Conservation (phyloP, 768 basidiomycete species). For the Pisolithus orientalis region DNA sequence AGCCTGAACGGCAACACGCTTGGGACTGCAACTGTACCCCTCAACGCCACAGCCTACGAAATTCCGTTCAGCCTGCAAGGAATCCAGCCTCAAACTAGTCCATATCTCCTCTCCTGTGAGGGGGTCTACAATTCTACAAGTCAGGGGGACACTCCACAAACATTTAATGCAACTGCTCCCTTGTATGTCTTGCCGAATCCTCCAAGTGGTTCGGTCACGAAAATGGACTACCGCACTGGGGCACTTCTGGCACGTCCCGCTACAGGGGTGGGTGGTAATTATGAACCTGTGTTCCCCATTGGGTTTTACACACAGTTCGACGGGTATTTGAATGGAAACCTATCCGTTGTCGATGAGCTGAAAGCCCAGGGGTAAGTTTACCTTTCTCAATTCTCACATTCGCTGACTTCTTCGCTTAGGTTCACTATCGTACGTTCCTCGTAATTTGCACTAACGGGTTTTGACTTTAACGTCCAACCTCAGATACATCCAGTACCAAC, state of each 20-base stretch:
- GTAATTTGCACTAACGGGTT: not conserved
- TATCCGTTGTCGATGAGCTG: conserved; percentile 25
- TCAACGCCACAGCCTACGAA: conserved; percentile 46
- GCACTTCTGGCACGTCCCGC: conserved; percentile 47
- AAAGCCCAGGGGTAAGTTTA: conserved; percentile 22
- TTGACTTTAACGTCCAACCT: not conserved
- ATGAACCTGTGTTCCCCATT: conserved; percentile 45
- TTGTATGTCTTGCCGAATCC: conserved; percentile 47
- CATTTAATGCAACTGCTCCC: conserved; percentile 37
- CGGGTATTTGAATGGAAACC: conserved; percentile 17
- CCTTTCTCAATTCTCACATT: conserved; percentile 1
- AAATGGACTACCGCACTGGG: conserved; percentile 57
- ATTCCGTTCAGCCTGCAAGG: conserved; percentile 43
- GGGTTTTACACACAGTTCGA: conserved; percentile 41
- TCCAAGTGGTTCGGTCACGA: conserved; percentile 50
- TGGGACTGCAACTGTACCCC: conserved; percentile 37
- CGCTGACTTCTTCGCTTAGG: not conserved
- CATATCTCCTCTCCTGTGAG: conserved; percentile 25
- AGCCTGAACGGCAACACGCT: conserved; percentile 40
- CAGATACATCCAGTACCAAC: conserved; percentile 68
- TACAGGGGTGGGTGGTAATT: conserved; percentile 42
- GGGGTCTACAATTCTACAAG: conserved; percentile 28
- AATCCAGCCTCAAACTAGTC: conserved; percentile 34
- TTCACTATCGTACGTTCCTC: conserved; percentile 28
- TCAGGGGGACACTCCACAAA: conserved; percentile 25